A percentile compares a stretch with the other conserved stretches of the same genome.
Evolutionary conservation across 371 early-diverging fungal species (phyloP).

Genomic region (Mortierella polycephala): DNA sequence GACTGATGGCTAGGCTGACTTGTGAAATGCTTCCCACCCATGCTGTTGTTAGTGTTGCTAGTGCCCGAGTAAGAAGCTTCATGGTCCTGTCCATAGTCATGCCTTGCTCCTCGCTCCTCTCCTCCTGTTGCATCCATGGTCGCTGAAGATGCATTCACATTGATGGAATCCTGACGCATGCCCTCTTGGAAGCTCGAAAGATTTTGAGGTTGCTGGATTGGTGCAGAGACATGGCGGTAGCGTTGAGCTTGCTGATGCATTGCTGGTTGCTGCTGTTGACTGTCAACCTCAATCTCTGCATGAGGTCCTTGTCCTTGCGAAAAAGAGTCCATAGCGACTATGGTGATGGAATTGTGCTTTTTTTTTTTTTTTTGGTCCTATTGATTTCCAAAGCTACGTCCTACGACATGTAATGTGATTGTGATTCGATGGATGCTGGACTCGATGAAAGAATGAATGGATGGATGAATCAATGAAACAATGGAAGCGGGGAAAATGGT

Average conservation of each 20-base stretch:
- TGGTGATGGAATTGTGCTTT: neutral
- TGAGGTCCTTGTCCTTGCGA: constrained; percentile 13
- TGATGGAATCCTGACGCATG: constrained; percentile 41
- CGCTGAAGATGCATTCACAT: constrained; percentile 11
- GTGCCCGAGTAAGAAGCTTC: neutral
- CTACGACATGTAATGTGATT: too few species aligned
- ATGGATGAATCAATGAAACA: too few species aligned
- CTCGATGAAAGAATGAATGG: too few species aligned
- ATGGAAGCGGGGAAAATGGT: neutral
- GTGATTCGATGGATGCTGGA: too few species aligned
- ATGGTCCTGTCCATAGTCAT: neutral
- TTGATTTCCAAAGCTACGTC: too few species aligned
- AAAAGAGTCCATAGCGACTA: constrained; percentile 23
- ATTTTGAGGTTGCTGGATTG: constrained; percentile 39
- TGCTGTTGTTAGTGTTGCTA: constrained; percentile 7
- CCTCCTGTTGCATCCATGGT: constrained; percentile 2
- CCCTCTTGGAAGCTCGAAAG: constrained; percentile 45
- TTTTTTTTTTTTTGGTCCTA: too few species aligned
- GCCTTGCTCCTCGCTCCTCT: neutral
- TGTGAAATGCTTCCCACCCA: neutral
- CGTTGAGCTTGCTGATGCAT: constrained; percentile 31
- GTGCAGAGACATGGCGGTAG: constrained; percentile 41
- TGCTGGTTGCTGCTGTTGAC: constrained; percentile 8
- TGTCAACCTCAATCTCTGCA: constrained; percentile 7
- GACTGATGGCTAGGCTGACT: neutral